Base-by-base conservation (phyloP, 768 basidiomycete genomes). In the Neoboletus magnificus region DNA sequence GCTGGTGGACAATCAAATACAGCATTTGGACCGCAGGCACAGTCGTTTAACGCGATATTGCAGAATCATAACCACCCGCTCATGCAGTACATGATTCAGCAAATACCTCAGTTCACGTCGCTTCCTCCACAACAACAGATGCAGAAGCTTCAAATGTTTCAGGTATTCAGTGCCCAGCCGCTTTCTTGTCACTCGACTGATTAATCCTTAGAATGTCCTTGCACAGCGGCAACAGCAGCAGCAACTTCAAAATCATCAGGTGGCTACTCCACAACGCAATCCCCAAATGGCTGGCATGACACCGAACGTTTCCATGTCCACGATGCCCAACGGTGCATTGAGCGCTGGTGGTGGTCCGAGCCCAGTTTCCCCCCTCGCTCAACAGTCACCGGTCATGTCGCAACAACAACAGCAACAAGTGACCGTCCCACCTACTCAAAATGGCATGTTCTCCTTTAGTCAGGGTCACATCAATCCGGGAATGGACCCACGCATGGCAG, bases 41-140 rank as follows among this genome's bases (percentile, higher is more conserved):
- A 82, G 52, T 78, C 80, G 53, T 64, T 77, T 49, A 74, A 74
- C 50, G 69, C 76, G 42, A 67, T 84, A n/a, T 62, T 88, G 64
- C 82, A 82, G 55, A 73, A 68, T 55, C 84, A 82, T 5, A 67
- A 56, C 12, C 83, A 89, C 66, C 82, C 84, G 23, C 73, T 87
- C 52, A 68, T 84, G 68, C 77, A 80, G 54, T 81, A 83, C 60
- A 75, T 89, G 73, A 59, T 73, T 11, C 71, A 76, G 36, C 71
- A 71, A 23, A 65, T 83, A 1, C 86, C 84, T 7, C 76, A 76
- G 12, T 89, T 89, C 60, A 71, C 74, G 58, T 63, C 62, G 20
- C 67, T 87, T 54, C 77, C 85, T 11, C 40, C 76, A 2, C 79
- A 74, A 55, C 71, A 77, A 62, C 86, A 89, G 71, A 63, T 88